Base-by-base conservation (phyloP, 2,329 filamentous ascomycete species). In the Colletotrichum agaves region DNA sequence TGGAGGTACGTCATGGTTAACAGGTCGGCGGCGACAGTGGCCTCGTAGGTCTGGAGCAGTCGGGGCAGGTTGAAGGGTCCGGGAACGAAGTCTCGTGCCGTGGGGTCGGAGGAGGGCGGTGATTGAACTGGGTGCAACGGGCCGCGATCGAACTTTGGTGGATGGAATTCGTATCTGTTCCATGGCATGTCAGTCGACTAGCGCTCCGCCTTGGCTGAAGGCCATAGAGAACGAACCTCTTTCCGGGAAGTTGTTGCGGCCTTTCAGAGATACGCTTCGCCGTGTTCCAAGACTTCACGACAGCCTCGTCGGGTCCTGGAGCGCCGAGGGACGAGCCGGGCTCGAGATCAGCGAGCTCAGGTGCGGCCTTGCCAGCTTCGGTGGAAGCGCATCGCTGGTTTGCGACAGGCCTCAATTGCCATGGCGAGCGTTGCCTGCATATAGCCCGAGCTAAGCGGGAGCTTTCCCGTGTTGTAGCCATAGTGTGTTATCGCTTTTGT, bases 81-180 rank as follows among this genome's bases (percentile, higher is more conserved):
- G 0, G 96, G 94, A 27, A 92, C 85, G 79, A 96, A 99, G 76
- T 93, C 86, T 76, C 96, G 91, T 67, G 96, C 97, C 31, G 91
- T 87, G 1, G 94, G 94, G 75, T 98, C 93, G 70, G 94, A 96
- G 58, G 90, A 87, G 43, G 90, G 87, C n/a, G 93, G 95, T 67
- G 93, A 92, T 82, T 97, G 93, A 75, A 98, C 90, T 57, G 96
- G 96, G 78, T 98, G 94, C 23, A 98, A 86, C 71, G 94, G 94
- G 63, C 96, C 96, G 75, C 95, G 93, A 80, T 97, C 90, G 86
- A 94, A 99, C 82, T 95, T 96, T 71, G 96, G 96, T 57, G 95
- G 91, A 71, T 94, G 93, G 80, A 92, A 98, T 81, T 97, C 93
- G 83, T 98, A 99, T 86, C 95, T 71, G 23, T 35, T 6, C 21